phyloP scores from a whole-genome alignment of 345 rosid species.

The Moricandia arvensis region DNA sequence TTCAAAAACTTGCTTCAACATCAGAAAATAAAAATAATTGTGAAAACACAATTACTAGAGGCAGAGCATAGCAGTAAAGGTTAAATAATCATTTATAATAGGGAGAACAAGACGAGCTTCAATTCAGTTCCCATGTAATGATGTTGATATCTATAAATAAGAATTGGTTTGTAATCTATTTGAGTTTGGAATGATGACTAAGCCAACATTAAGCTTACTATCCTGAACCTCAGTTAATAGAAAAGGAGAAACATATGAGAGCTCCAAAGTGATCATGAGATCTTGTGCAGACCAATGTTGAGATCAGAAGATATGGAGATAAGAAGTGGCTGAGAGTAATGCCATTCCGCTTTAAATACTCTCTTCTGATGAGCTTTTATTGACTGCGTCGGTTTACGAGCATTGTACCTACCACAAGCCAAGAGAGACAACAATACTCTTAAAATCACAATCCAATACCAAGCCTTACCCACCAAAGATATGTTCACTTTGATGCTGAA shows the following conservation, averaged over 20 bases:
- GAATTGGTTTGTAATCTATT: background rate
- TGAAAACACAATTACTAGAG: background rate
- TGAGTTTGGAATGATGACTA: background rate
- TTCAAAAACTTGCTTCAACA: constrained; percentile 44
- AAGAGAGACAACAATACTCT: background rate
- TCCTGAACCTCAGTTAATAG: background rate
- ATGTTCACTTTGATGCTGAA: background rate
- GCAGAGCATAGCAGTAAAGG: background rate
- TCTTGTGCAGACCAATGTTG: constrained; percentile 76
- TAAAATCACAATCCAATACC: background rate
- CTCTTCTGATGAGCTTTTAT: constrained; percentile 82
- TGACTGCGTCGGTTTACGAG: constrained; percentile 74
- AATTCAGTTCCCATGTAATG: background rate
- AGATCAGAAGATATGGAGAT: constrained; percentile 88
- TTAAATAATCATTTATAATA: background rate
- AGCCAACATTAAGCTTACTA: background rate
- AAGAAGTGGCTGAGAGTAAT: constrained; percentile 64
- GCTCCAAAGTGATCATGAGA: constrained; percentile 33
- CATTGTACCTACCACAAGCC: constrained; percentile 48
- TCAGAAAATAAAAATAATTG: background rate
- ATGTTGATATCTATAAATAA: background rate
- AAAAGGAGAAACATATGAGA: background rate
- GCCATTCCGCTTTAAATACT: constrained; percentile 89
- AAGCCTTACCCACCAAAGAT: background rate
- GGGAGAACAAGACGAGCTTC: background rate